Evolutionary conservation across 2,329 filamentous ascomycete genomes (phyloP), one percentile per base, ranked within the genome.

Genomic region (Aureobasidium sp.): DNA sequence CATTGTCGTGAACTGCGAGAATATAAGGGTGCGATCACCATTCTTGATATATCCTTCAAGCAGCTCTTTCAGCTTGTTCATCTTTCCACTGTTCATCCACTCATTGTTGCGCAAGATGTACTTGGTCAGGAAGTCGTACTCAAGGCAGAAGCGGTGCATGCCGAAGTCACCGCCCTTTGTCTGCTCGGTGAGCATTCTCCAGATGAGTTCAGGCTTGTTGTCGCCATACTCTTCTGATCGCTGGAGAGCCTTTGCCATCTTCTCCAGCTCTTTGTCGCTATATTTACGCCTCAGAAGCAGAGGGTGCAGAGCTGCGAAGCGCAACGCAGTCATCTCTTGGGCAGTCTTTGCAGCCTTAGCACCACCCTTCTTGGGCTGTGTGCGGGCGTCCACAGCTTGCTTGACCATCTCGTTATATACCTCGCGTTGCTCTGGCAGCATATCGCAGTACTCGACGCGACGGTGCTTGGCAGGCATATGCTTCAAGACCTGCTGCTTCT

Each of bases 231-330:
- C 71, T 2, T 69, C 68, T 35, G 69, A 65, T 17, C 60, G 44
- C 27, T 65, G 60, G 8, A 73, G 64, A 4, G 66, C 67, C 4
- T 63, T 60, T 12, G 71, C 68, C 82, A 97, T 96, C 69, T 90
- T 85, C 62, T 84, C 80, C 6, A 97, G 84, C 62, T 81, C 87
- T 35, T 82, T 78, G 68, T 97, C 87, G 12, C 83, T 84, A 72
- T 94, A 99, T 65, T 90, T 83, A 2, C 87, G 85, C 4, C 93
- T 84, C 74, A 95, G 94, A 11, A 99, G 83, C 59, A 97, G 82
- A 0, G 92, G 91, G 70, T 99, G 94, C 47, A 97, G 90, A 0
- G 94, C 90, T 2, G 93, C 90, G 72, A 97, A 93, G 48, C 93
- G 89, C 19, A 97, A 83, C 72, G 92, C 90, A 82, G 97, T 94